phyloP scores from a whole-genome alignment of 805 yeast genomes.

The Cyberlindnera mrakii region DNA sequence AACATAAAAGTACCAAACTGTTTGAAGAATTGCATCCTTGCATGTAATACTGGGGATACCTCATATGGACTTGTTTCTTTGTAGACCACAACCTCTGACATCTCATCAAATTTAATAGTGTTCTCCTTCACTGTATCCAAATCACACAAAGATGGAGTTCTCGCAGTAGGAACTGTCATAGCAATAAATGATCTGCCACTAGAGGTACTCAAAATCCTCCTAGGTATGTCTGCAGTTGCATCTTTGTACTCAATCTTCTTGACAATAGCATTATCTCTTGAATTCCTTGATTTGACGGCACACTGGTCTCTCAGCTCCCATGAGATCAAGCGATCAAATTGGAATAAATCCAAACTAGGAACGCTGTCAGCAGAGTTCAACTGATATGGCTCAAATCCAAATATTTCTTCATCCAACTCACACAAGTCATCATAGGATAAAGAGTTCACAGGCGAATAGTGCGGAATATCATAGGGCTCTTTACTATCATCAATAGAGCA shows the following conservation, averaged over 20 bases:
- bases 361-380: background rate
- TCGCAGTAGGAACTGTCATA: background rate
- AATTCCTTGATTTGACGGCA: background rate
- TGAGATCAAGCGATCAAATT: constrained; percentile 2
- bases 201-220: background rate
- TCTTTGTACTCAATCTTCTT: too few relatives aligned
- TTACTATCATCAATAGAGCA: background rate
- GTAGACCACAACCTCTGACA: constrained; percentile 3
- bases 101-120: constrained; percentile 4
- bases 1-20: constrained; percentile 3
- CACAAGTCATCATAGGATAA: constrained; percentile 3
- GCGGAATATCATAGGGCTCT: background rate
- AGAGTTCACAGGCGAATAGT: constrained; percentile 3
- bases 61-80: background rate
- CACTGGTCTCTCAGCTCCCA: background rate
- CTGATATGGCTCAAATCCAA: background rate
- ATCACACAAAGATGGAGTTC: background rate
- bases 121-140: background rate
- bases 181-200: background rate
- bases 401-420: constrained; percentile 3
- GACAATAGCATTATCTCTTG: too few relatives aligned
- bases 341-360: constrained; percentile 1
- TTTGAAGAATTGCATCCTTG: constrained; percentile 1
- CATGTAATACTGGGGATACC: background rate
- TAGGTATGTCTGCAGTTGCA: background rate